Evolutionary conservation across 2,329 filamentous ascomycete species (phyloP), one percentile per base, ranked within the genome.

Genomic region (Aureobasidium uvarum): DNA sequence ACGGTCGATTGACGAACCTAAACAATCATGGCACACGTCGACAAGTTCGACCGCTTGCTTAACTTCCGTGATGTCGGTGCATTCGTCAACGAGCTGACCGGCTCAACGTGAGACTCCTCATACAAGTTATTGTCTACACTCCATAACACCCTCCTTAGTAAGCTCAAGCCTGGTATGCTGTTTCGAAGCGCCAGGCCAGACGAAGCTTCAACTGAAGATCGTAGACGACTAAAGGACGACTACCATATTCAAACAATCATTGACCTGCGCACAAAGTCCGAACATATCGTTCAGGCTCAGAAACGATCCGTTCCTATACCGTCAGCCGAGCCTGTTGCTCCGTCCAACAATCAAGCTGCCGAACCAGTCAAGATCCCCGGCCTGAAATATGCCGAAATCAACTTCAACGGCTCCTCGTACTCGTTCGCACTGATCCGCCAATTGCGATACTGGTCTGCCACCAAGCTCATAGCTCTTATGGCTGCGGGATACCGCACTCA

Each of bases 21-120:
- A 36, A 43, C 28, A 36, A 25, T n/a, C 50, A 64, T 64, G 62
- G 62, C 48, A 45, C 62, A 64, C 18, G 38, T 38, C 25, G 51
- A 56, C 62, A 71, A n/a, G 46, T 74, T 89, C 69, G 80, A 87
- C 66, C 83, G 82, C 62, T 81, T 93, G 59, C 78, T 88, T 71
- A 94, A 94, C 75, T 91, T 93, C 73, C 86, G 91, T 66, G 90
- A 94, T 80, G 87, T 93, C 50, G 89, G 87, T 46, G 79, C 81
- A 68, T 86, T 85, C 0, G 81, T 91, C 70, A 92, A 92, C 71
- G 72, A 77, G 31, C 83, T 83, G 67, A 75, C 85, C 5, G 82
- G 82, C 28, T 78, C 79, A 68, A 83, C 80, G 87, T 87, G 78
- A 70, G 78, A 18, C 23, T 63, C 43, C 59, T 18, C 41, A 63